Evolutionary conservation across 179 eudicot genomes (phyloP), one percentile per base, ranked within the genome.

Genomic region (Patellifolia procumbens): DNA sequence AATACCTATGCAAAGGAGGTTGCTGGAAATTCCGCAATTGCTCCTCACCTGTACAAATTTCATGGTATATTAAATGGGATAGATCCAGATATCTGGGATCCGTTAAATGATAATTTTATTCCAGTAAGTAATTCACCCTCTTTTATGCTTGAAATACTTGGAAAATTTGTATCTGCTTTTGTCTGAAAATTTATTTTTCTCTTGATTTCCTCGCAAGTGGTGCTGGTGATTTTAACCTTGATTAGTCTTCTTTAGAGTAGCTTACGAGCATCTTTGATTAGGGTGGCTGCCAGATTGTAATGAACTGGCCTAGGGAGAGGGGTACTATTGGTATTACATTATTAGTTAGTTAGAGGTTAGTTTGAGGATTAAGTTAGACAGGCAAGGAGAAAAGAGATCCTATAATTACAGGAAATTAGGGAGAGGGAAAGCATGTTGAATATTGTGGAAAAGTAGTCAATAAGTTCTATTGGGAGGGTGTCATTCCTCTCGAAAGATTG

Each of bases 51-150:
- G 69, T 81, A 86, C 84, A 96, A 91, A 83, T 96, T 96, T 82
- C 91, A 91, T 77, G 99, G 99, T 37, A 93, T 96, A 86, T 65
- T 93, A 52, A 96, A 96, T 82, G 99, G 99, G 74, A 96, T 96
- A 56, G 99, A 93, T 86, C 97, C 92, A 70, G 99, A 88, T 75
- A 90, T 96, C 70, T 91, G 98, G 99, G 99, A 93, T 72, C 98
- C 99, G 22, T 91, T 81, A 74, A 91, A 96, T 59, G 99, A 96
- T 73, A 90, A 86, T 43, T 89, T 87, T 81, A 79, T 96, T 81
- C 99, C 99, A 56, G 99, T 96, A 78, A 91, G 98, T 87, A 69
- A 60, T 67, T 64, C 39, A 17, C 79, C 42, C 73, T 82, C 52
- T 16, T 63, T 31, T 65, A 19, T 1, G 35, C 48, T 49, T 29